Base-by-base conservation (phyloP, 345 rosid genomes). In the Populus ilicifolia region DNA sequence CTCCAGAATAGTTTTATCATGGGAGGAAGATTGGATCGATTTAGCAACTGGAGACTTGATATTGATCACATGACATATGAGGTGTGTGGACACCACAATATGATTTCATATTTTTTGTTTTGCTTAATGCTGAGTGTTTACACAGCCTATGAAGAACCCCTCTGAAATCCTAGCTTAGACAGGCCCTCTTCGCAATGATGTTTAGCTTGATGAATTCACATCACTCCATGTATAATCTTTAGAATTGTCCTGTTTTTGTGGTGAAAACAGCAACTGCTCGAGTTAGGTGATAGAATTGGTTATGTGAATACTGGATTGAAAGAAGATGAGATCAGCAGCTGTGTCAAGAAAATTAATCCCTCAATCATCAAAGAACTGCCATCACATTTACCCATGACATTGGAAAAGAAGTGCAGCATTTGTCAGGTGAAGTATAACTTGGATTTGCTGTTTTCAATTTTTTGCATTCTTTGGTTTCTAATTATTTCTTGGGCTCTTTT, bases 251-350 rank as follows among this genome's bases (percentile, higher is more conserved):
- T 73, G 25, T 61, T 77, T 69, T 9, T 2, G 25, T 75, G 63
- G 62, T 82, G 59, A 56, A 77, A 52, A 70, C 87, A 93, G 98
- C 90, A 93, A 85, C 83, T 93, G 80, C 87, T 93, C 1, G 99
- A 95, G 85, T 93, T 95, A 69, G 96, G 93, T 30, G 99, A 95
- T 68, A 88, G 86, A 80, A 95, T 95, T 62, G 99, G 98, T 54
- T 79, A 90, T 52, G 99, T 93, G 68, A 86, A 80, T 73, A 93
- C 96, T 27, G 98, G 99, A 74, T 81, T 95, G 66, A 90, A 88
- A 80, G 97, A 92, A 65, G 90, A 90, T 61, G 93, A 93, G 85
- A 92, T 93, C 30, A 83, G 84, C 70, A 61, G 68, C 72, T 92
- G 97, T 85, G 87, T 96, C 63, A 76, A 86, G 77, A 92, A 89